Conservation (phyloP, 2,329 filamentous ascomycete genomes). For the Sordariomycetes sp. region DNA sequence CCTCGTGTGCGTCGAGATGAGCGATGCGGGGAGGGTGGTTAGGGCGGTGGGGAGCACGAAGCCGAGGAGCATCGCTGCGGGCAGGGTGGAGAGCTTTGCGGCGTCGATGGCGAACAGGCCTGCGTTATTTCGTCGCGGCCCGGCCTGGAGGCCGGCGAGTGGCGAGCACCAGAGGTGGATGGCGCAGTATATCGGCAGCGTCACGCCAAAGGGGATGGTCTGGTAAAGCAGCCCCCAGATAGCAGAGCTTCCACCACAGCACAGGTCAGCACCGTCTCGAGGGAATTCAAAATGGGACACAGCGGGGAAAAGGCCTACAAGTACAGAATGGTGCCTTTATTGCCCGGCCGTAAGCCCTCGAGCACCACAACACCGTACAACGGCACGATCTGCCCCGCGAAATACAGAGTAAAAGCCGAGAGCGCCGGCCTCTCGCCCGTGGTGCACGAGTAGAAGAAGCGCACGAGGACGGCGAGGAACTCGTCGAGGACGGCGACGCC, state of each 20-base stretch:
- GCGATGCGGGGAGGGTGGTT: conserved; percentile 8
- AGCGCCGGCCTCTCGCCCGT: conserved; percentile 7
- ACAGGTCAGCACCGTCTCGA: not conserved
- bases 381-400: conserved; percentile 11
- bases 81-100: conserved; percentile 3
- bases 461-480: conserved; percentile 9
- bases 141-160: conserved; percentile 6
- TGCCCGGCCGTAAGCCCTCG: conserved; percentile 11
- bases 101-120: conserved; percentile 9
- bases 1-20: conserved; percentile 8
- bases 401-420: conserved; percentile 11
- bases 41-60: conserved; percentile 11
- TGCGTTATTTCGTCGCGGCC: conserved; percentile 3
- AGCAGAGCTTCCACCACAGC: conserved; percentile 5
- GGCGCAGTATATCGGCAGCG: conserved; percentile 12
- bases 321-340: conserved; percentile 9
- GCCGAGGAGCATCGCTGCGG: conserved; percentile 9
- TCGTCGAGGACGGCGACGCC: conserved; percentile 10
- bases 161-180: conserved; percentile 12
- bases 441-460: conserved; percentile 10
- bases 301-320: conserved; percentile 8
- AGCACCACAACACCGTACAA: conserved; percentile 10
- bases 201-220: conserved; percentile 11
- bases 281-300: not conserved
- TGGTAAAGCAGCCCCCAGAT: conserved; percentile 13